Base-by-base conservation (phyloP, 2,329 filamentous ascomycete genomes). In the Cercospora sojina region DNA sequence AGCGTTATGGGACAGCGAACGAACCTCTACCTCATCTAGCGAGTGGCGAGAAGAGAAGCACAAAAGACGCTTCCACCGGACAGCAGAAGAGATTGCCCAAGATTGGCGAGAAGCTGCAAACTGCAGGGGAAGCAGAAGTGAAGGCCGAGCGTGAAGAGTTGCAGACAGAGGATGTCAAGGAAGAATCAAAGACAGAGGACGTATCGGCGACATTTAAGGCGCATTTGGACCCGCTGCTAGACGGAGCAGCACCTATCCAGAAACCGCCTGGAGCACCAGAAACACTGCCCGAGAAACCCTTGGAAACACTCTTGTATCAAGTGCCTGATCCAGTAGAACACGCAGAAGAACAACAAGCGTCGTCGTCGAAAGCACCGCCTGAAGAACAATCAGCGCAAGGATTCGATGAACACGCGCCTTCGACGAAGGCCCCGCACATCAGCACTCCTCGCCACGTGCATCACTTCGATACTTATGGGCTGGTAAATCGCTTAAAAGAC, bases 401-500 rank as follows among this genome's bases (percentile, higher is more conserved):
- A 27, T 47, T 70, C 29, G 75, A 77, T 43, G 74, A 81, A 27
- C 78, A 81, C 57, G 84, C 85, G 71, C 85, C 87, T 23, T 90
- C 90, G 4, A 60, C 73, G 9, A 75, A 73, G 66, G 71, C 75
- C 1, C 75, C 75, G 12, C 88, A 93, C 76, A 86, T 91, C 76
- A 84, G 87, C 57, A 86, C 91, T 0, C 87, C 91, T 7, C 91
- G 89, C 1, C 96, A 97, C 76, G 88, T 97, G 35, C 95, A 99
- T 80, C 93, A 98, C 80, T 99, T 99, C 79, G 94, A 99, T 80
- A 97, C 90, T 25, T 99, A 95, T 79, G 89, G 88, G 13, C 86
- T 98, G 5, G 95, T 98, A 16, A 90, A 90, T 75, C 88, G 92
- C 73, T 87, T 99, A 16, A 85, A 88, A 18, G 81, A 80, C 0